Evolutionary conservation across 352 stramenopile species (phyloP).

Genomic region (Phytophthora sansomeana): DNA sequence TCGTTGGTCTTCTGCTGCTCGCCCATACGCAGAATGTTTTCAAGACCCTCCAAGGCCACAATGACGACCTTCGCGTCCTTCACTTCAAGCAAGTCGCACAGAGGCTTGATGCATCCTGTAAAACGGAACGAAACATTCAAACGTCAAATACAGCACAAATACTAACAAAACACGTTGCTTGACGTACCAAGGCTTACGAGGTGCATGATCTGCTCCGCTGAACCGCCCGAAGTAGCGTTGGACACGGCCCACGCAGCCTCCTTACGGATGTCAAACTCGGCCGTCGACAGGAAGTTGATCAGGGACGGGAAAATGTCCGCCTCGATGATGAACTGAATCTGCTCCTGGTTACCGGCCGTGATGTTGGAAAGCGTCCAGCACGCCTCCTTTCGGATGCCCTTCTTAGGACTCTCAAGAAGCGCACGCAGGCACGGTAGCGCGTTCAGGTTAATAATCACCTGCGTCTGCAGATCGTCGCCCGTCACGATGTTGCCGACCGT

Average conservation of each 20-base stretch:
- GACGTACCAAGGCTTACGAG: slow-evolving; percentile 93
- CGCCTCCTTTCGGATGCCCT: slow-evolving; percentile 99
- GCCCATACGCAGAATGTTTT: slow-evolving; percentile 98
- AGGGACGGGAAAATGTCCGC: slow-evolving; percentile 97
- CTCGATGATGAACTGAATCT: slow-evolving; percentile 99
- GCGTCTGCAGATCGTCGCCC: slow-evolving; percentile 98
- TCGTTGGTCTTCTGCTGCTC: slow-evolving; percentile 72
- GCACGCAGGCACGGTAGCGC: slow-evolving; percentile 96
- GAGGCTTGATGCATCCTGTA: slow-evolving; percentile 94
- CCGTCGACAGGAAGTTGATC: slow-evolving; percentile 96
- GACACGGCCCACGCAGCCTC: slow-evolving; percentile 99
- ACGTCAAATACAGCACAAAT: slow-evolving; percentile 13
- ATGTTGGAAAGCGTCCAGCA: slow-evolving; percentile 99
- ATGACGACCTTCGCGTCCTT: slow-evolving; percentile 99
- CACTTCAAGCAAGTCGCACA: slow-evolving; percentile 97
- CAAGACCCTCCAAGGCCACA: slow-evolving; percentile 98
- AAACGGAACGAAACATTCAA: slow-evolving; percentile 1
- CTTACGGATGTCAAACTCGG: slow-evolving; percentile 99
- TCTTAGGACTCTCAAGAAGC: slow-evolving; percentile 96
- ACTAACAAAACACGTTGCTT: neutral
- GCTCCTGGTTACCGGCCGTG: slow-evolving; percentile 98
- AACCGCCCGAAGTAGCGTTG: slow-evolving; percentile 97
- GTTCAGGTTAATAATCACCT: slow-evolving; percentile 99
- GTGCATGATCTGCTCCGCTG: slow-evolving; percentile 96
- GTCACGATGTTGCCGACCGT: slow-evolving; percentile 99